These are phyloP conservation scores for Amanita rimosa DNA, from an alignment of 768 basidiomycete genomes.

Conservation along the genomic window DNA sequence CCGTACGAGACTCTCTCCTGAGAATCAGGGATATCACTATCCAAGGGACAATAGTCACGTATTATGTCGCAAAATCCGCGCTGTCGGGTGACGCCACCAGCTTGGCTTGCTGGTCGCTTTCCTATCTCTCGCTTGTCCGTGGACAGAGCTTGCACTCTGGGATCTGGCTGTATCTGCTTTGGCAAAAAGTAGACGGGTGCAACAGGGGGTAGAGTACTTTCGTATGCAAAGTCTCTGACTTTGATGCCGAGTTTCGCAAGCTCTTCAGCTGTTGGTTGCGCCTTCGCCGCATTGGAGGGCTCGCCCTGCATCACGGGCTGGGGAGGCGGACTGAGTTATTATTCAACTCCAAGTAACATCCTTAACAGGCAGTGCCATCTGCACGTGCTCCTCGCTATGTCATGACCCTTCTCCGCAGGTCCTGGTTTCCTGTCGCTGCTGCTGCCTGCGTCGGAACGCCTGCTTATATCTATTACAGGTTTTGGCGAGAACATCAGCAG, in stretches of 20 bases:
- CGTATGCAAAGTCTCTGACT: slow-evolving; percentile 59
- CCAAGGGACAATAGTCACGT: slow-evolving; percentile 11
- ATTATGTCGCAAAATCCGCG: slow-evolving; percentile 18
- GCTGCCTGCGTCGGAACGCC: slow-evolving; percentile 45
- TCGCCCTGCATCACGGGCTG: slow-evolving; percentile 1
- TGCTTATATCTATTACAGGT: slow-evolving; percentile 46
- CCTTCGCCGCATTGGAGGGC: not conserved
- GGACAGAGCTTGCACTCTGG: slow-evolving; percentile 10
- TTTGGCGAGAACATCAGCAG: slow-evolving; percentile 19
- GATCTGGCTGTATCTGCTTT: slow-evolving; percentile 37
- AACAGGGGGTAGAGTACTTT: slow-evolving; percentile 54
- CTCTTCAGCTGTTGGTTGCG: slow-evolving; percentile 13
- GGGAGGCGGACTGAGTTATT: too few relatives aligned
- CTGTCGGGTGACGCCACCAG: slow-evolving; percentile 11
- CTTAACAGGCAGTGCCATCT: not conserved
- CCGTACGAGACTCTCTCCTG: slow-evolving; percentile 15
- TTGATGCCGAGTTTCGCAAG: slow-evolving; percentile 27
- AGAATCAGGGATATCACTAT: slow-evolving; percentile 9
- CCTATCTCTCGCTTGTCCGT: slow-evolving; percentile 11
- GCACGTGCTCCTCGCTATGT: not conserved
- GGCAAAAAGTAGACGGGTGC: slow-evolving; percentile 34
- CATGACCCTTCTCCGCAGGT: slow-evolving; percentile 39
- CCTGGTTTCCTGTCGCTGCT: slow-evolving; percentile 59
- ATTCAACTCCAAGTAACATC: not conserved
- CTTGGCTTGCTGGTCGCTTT: slow-evolving; percentile 23